Conservation (phyloP, 1,139 yeast species). For the Suhomyces ambrosiae region DNA sequence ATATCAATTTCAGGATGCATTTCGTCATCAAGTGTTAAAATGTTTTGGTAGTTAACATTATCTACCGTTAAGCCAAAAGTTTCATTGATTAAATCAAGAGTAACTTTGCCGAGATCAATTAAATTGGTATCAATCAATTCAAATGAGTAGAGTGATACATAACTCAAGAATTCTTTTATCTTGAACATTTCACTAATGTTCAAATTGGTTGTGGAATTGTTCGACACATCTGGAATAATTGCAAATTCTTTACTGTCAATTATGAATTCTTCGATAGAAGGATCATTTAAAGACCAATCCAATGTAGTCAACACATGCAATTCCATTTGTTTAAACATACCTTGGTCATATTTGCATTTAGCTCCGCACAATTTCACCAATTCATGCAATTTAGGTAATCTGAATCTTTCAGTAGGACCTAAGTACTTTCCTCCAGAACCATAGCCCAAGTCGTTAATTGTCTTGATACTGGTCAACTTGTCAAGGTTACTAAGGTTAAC, state of each 20-base stretch:
- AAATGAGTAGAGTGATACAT: slow-evolving; percentile 38
- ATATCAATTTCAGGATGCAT: slow-evolving; percentile 20
- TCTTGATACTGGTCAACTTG: slow-evolving; percentile 32
- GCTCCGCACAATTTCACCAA: slow-evolving; percentile 63
- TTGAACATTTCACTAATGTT: slow-evolving; percentile 33
- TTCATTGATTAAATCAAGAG: slow-evolving; percentile 42
- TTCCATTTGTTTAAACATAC: slow-evolving; percentile 62
- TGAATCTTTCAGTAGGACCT: slow-evolving; percentile 68
- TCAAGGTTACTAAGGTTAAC: slow-evolving; percentile 47
- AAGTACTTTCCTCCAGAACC: slow-evolving; percentile 59
- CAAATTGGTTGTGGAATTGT: slow-evolving; percentile 1
- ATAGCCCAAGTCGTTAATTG: slow-evolving; percentile 47
- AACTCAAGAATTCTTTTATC: slow-evolving; percentile 41
- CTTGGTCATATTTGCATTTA: slow-evolving; percentile 56
- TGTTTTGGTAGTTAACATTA: slow-evolving; percentile 27
- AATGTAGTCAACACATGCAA: slow-evolving; percentile 58
- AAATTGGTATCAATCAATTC: slow-evolving; percentile 39
- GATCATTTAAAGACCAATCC: slow-evolving; percentile 63
- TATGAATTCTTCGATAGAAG: slow-evolving; percentile 56
- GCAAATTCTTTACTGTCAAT: slow-evolving; percentile 36
- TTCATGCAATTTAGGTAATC: slow-evolving; percentile 65
- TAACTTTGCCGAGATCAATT: slow-evolving; percentile 37
- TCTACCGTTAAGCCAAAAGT: slow-evolving; percentile 23
- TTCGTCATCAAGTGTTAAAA: slow-evolving; percentile 7
- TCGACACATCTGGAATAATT: slow-evolving; percentile 17